Evolutionary conservation across 2,329 filamentous ascomycete species (phyloP).

Genomic region (Didymella pomorum): DNA sequence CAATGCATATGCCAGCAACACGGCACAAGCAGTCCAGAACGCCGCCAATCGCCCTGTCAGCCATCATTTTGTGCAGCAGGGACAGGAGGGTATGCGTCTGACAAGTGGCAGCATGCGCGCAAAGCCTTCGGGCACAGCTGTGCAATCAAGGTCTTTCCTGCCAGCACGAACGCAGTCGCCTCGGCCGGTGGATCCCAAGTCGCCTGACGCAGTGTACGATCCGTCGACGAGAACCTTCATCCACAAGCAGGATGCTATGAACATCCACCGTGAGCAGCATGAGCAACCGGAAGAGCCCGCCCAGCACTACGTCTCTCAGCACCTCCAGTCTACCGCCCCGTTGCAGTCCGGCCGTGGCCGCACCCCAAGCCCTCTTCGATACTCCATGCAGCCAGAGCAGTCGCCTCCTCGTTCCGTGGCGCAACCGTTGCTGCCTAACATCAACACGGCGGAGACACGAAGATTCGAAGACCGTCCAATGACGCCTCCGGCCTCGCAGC

Average conservation of each 20-base stretch:
- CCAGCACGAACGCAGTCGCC: slow-evolving; percentile 25
- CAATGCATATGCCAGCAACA: slow-evolving; percentile 29
- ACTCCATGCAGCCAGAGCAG: slow-evolving; percentile 23
- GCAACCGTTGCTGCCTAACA: slow-evolving; percentile 17
- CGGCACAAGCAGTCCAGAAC: slow-evolving; percentile 47
- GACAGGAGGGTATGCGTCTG: slow-evolving; percentile 52
- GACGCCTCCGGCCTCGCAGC: slow-evolving; percentile 14
- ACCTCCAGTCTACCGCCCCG: slow-evolving; percentile 25
- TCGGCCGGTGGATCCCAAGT: slow-evolving; percentile 47
- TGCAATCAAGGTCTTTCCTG: slow-evolving; percentile 41
- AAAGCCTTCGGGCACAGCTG: slow-evolving; percentile 59
- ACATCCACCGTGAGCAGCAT: slow-evolving; percentile 41
- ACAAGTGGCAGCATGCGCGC: slow-evolving; percentile 62
- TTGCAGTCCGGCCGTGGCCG: slow-evolving; percentile 19
- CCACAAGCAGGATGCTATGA: slow-evolving; percentile 49
- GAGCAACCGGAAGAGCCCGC: slow-evolving; percentile 35
- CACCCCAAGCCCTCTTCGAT: slow-evolving; percentile 32
- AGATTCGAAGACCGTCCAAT: slow-evolving; percentile 20
- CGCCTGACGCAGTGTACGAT: slow-evolving; percentile 48
- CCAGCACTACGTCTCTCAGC: slow-evolving; percentile 34
- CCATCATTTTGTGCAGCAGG: slow-evolving; percentile 48
- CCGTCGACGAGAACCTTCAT: slow-evolving; percentile 50
- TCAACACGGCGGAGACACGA: slow-evolving; percentile 7
- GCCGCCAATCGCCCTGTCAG: slow-evolving; percentile 53
- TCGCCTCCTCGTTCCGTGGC: slow-evolving; percentile 22